Percentiles rank a stretch among this genome's conserved stretches.
These are phyloP conservation scores for Pythium rishiriense DNA, from an alignment of 352 stramenopile species.

Conservation along the genomic window DNA sequence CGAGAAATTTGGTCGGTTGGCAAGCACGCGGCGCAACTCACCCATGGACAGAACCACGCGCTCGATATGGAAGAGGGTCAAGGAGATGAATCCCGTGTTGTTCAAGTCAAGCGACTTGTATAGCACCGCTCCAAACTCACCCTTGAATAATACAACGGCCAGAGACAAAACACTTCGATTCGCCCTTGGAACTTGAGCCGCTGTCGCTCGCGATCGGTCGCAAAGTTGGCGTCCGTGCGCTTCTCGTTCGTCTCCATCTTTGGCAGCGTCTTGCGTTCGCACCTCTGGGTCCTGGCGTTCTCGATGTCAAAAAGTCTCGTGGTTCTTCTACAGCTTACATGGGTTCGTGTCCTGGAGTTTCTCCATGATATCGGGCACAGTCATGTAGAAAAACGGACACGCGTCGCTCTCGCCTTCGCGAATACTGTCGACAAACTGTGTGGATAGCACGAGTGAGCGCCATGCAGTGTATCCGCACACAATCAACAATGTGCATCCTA, in stretches of 20 bases:
- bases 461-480: not conserved
- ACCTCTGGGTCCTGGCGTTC: constrained; percentile 91
- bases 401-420: constrained; percentile 57
- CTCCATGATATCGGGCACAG: constrained; percentile 89
- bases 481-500: constrained; percentile 13
- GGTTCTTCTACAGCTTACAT: constrained; percentile 86
- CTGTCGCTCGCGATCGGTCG: constrained; percentile 67
- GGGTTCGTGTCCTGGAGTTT: constrained; percentile 85
- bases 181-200: constrained; percentile 54
- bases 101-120: too few species aligned
- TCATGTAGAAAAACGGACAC: constrained; percentile 73
- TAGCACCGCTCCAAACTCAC: too few species aligned
- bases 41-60: too few species aligned
- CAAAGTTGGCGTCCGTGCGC: constrained; percentile 58
- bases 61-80: too few species aligned
- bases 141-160: too few species aligned
- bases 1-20: too few species aligned
- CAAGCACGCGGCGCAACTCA: too few species aligned
- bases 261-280: constrained; percentile 85
- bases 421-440: constrained; percentile 30
- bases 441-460: not conserved
- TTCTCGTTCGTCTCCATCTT: constrained; percentile 67
- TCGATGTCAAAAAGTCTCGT: constrained; percentile 93
- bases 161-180: constrained; percentile 67
- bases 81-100: too few species aligned